Conservation (phyloP, 2,329 filamentous ascomycete species). For the Penicillium italicum region DNA sequence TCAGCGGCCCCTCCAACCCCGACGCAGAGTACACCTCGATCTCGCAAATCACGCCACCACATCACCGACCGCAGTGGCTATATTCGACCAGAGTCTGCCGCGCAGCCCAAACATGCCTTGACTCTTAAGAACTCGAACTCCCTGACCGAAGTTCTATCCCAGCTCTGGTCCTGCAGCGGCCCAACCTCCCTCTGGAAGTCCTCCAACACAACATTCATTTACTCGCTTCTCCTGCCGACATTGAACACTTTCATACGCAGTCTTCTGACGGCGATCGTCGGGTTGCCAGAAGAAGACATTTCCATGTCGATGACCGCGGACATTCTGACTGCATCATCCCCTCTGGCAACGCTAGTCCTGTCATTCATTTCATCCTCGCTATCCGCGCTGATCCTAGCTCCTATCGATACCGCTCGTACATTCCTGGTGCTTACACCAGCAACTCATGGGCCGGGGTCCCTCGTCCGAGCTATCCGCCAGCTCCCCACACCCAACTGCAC, state of each 20-base stretch:
- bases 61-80: slow-evolving; percentile 48
- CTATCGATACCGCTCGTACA: slow-evolving; percentile 86
- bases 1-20: slow-evolving; percentile 50
- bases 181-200: slow-evolving; percentile 92
- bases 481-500: slow-evolving; percentile 69
- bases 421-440: slow-evolving; percentile 78
- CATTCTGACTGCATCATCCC: slow-evolving; percentile 75
- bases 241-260: slow-evolving; percentile 90
- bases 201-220: slow-evolving; percentile 88
- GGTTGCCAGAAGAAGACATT: slow-evolving; percentile 73
- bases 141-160: slow-evolving; percentile 77
- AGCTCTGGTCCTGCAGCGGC: slow-evolving; percentile 85
- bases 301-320: slow-evolving; percentile 59
- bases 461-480: slow-evolving; percentile 70
- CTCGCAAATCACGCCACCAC: slow-evolving; percentile 37
- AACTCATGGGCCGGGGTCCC: slow-evolving; percentile 69
- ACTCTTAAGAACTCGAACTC: slow-evolving; percentile 72
- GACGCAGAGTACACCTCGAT: slow-evolving; percentile 41
- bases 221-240: slow-evolving; percentile 79
- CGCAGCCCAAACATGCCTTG: slow-evolving; percentile 58
- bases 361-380: slow-evolving; percentile 61
- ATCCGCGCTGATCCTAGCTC: slow-evolving; percentile 77
- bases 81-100: slow-evolving; percentile 39
- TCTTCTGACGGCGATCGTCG: slow-evolving; percentile 83
- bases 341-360: slow-evolving; percentile 75